phyloP scores from a whole-genome alignment of 2,329 filamentous ascomycete species.

The Canariomyces notabilis region DNA sequence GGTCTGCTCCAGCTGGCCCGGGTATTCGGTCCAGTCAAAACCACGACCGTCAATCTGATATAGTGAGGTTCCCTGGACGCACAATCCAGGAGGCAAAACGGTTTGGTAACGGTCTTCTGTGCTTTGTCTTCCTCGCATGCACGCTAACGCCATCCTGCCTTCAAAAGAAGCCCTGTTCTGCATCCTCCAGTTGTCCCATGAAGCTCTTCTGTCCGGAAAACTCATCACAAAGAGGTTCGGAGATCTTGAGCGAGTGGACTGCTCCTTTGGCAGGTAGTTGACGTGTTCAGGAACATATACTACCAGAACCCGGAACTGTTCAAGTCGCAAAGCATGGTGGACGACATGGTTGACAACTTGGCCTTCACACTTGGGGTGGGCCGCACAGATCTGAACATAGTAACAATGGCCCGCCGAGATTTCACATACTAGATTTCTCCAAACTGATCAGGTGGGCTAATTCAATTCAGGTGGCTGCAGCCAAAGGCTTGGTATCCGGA shows the following conservation, averaged over 20 bases:
- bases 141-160: too few relatives aligned
- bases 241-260: not conserved
- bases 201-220: constrained; percentile 50
- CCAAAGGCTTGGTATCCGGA: constrained; percentile 67
- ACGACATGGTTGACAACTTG: constrained; percentile 68
- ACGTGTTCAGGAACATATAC: constrained; percentile 63
- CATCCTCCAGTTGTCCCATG: constrained; percentile 55
- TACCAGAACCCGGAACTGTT: constrained; percentile 74
- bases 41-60: not conserved
- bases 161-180: constrained; percentile 54
- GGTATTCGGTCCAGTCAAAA: not conserved
- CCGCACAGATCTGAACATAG: constrained; percentile 65
- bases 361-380: constrained; percentile 63
- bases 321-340: constrained; percentile 60
- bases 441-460: not conserved
- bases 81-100: constrained; percentile 44
- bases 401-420: constrained; percentile 39
- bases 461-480: constrained; percentile 56
- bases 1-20: not conserved
- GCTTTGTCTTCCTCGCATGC: not conserved
- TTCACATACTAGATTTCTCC: not conserved
- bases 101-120: constrained; percentile 41
- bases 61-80: constrained; percentile 43
- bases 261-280: constrained; percentile 2
- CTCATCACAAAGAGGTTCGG: constrained; percentile 58